Evolutionary conservation across 2,329 filamentous ascomycete genomes (phyloP).

Genomic region (Stylonectria norvegica): DNA sequence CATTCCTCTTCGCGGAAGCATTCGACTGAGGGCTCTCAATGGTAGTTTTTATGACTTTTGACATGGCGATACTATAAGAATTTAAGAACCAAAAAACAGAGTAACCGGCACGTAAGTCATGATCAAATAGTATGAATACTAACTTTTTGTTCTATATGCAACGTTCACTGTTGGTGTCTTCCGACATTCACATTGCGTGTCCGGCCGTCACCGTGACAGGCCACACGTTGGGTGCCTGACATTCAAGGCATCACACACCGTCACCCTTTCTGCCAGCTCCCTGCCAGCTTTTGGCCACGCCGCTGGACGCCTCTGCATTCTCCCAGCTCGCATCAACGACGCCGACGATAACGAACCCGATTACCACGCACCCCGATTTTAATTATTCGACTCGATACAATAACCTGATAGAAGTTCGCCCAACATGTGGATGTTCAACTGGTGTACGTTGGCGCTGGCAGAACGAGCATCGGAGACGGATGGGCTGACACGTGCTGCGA

Average conservation of each 20-base stretch:
- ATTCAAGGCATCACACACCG: constrained; percentile 19
- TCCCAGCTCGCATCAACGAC: constrained; percentile 20
- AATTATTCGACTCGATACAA: constrained; percentile 21
- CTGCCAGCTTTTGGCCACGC: constrained; percentile 28
- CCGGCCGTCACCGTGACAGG: constrained; percentile 20
- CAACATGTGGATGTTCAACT: constrained; percentile 91
- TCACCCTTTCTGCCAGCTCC: constrained; percentile 30
- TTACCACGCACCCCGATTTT: constrained; percentile 9
- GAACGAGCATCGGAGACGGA: constrained; percentile 9
- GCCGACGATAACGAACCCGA: constrained; percentile 24
- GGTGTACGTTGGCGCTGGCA: constrained; percentile 63
- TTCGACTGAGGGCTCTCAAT: no score
- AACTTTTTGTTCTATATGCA: no score
- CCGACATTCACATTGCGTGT: constrained; percentile 13
- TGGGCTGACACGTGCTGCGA: constrained; percentile 34
- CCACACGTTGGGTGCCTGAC: constrained; percentile 22
- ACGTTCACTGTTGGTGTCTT: constrained; percentile 6
- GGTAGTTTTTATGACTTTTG: no score
- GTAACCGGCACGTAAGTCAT: background rate
- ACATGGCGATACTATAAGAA: background rate
- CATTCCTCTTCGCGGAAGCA: no score
- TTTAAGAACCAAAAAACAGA: constrained; percentile 1
- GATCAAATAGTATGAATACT: no score
- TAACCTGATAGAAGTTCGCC: constrained; percentile 24
- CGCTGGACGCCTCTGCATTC: constrained; percentile 19